These are phyloP conservation scores for Aureobasidium sp. DNA, from an alignment of 2,329 filamentous ascomycete genomes.

Conservation along the genomic window DNA sequence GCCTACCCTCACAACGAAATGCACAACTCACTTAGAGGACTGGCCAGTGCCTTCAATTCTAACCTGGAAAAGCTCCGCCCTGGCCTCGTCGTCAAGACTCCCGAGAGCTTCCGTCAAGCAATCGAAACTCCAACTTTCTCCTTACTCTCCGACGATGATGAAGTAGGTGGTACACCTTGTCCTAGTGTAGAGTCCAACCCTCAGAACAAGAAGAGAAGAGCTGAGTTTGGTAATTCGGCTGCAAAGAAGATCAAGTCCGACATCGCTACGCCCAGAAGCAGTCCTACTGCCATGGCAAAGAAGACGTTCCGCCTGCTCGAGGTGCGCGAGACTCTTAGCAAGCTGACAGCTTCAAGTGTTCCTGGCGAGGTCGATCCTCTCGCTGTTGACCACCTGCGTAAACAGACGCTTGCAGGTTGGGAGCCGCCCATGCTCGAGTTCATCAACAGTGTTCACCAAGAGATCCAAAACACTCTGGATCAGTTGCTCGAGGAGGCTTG, in stretches of 20 bases:
- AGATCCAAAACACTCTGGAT: constrained; percentile 21
- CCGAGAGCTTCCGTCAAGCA: constrained; percentile 15
- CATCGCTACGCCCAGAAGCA: not conserved
- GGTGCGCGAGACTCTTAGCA: not conserved
- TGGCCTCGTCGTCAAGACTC: constrained; percentile 18
- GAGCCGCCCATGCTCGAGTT: constrained; percentile 21
- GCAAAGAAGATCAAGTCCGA: constrained; percentile 4
- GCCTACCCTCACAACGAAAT: constrained; percentile 34
- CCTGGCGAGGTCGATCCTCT: constrained; percentile 29
- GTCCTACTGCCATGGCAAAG: not conserved
- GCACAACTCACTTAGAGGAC: constrained; percentile 33
- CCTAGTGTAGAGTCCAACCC: not conserved
- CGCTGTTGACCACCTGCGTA: constrained; percentile 26
- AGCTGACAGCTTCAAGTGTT: constrained; percentile 21
- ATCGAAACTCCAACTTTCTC: constrained; percentile 8
- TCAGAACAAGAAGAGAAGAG: not conserved
- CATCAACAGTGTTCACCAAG: constrained; percentile 20
- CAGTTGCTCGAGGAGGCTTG: constrained; percentile 22
- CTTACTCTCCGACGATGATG: constrained; percentile 18
- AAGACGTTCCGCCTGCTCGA: constrained; percentile 5
- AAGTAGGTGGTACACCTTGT: constrained; percentile 11
- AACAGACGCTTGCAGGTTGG: constrained; percentile 25
- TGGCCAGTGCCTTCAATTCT: constrained; percentile 38
- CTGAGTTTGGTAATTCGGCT: not conserved
- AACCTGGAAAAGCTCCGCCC: constrained; percentile 27